These are phyloP conservation scores for Ganoderma boninense DNA, from an alignment of 1,284 basidiomycete genomes.

Conservation along the genomic window DNA sequence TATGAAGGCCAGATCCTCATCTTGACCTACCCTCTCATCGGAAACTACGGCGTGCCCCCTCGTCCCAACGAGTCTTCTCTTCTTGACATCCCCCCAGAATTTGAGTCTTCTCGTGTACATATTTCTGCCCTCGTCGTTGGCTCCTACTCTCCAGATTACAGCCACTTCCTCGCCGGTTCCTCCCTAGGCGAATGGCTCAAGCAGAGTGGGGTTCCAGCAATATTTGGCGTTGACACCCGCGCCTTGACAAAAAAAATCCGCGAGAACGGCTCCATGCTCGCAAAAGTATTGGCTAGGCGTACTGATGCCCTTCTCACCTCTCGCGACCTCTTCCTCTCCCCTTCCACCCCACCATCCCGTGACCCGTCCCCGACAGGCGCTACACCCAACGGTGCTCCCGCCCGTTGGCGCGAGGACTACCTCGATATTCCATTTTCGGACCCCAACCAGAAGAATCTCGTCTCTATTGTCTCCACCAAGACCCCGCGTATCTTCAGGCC, in stretches of 20 bases:
- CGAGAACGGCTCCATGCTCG: slow-evolving; percentile 94
- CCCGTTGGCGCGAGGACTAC: slow-evolving; percentile 83
- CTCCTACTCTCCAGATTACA: slow-evolving; percentile 95
- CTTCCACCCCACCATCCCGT: slow-evolving; percentile 56
- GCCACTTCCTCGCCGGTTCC: slow-evolving; percentile 93
- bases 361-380: slow-evolving; percentile 60
- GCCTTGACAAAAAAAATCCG: slow-evolving; percentile 97
- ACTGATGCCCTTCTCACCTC: slow-evolving; percentile 41
- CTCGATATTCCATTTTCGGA: slow-evolving; percentile 86
- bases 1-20: slow-evolving; percentile 99
- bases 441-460: slow-evolving; percentile 92
- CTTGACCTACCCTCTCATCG: slow-evolving; percentile 96
- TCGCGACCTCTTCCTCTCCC: slow-evolving; percentile 30
- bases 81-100: slow-evolving; percentile 78
- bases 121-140: slow-evolving; percentile 92
- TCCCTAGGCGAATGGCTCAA: slow-evolving; percentile 94
- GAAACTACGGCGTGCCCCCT: slow-evolving; percentile 98
- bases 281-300: slow-evolving; percentile 77
- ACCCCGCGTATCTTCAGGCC: slow-evolving; percentile 80
- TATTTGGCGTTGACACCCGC: slow-evolving; percentile 97
- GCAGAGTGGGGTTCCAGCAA: slow-evolving; percentile 94
- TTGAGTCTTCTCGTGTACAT: slow-evolving; percentile 97
- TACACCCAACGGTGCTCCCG: slow-evolving; percentile 5
- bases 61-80: slow-evolving; percentile 62
- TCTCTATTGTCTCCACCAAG: slow-evolving; percentile 86